phyloP scores from a whole-genome alignment of 2,329 filamentous ascomycete species.

The Stagonosporopsis vannaccii region DNA sequence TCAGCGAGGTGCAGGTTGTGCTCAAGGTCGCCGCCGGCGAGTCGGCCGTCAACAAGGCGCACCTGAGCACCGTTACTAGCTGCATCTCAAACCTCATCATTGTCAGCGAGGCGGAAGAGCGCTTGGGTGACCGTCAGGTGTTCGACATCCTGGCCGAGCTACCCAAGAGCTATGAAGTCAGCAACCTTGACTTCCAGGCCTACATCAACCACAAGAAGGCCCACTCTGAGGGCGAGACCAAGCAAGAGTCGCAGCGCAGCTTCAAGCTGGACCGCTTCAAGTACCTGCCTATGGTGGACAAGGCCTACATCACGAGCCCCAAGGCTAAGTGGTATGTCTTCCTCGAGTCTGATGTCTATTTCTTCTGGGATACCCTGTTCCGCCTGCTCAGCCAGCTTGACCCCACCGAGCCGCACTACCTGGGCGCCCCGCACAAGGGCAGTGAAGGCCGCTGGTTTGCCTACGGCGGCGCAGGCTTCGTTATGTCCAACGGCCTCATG shows the following conservation, averaged over 20 bases:
- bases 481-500: slow-evolving; percentile 62
- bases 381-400: slow-evolving; percentile 52
- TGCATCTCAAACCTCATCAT: slow-evolving; percentile 64
- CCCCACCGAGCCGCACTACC: slow-evolving; percentile 46
- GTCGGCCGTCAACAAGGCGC: slow-evolving; percentile 52
- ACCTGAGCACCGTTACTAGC: slow-evolving; percentile 61
- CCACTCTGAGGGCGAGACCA: slow-evolving; percentile 46
- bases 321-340: slow-evolving; percentile 51
- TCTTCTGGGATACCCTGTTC: slow-evolving; percentile 52
- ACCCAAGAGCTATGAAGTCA: slow-evolving; percentile 52
- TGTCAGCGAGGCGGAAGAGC: slow-evolving; percentile 66
- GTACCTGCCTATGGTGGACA: slow-evolving; percentile 64
- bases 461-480: slow-evolving; percentile 55
- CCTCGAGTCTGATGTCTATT: slow-evolving; percentile 49
- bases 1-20: slow-evolving; percentile 56
- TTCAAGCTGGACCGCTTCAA: slow-evolving; percentile 68
- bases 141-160: slow-evolving; percentile 58
- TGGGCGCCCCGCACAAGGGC: slow-evolving; percentile 49
- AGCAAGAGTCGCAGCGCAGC: slow-evolving; percentile 58
- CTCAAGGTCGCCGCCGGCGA: slow-evolving; percentile 61
- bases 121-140: slow-evolving; percentile 59
- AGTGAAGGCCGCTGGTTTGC: slow-evolving; percentile 49
- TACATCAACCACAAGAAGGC: slow-evolving; percentile 56
- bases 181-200: slow-evolving; percentile 60
- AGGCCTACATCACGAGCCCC: slow-evolving; percentile 52